Evolutionary conservation across 2,329 filamentous ascomycete genomes (phyloP).

Genomic region (Orbilia ellipsospora): DNA sequence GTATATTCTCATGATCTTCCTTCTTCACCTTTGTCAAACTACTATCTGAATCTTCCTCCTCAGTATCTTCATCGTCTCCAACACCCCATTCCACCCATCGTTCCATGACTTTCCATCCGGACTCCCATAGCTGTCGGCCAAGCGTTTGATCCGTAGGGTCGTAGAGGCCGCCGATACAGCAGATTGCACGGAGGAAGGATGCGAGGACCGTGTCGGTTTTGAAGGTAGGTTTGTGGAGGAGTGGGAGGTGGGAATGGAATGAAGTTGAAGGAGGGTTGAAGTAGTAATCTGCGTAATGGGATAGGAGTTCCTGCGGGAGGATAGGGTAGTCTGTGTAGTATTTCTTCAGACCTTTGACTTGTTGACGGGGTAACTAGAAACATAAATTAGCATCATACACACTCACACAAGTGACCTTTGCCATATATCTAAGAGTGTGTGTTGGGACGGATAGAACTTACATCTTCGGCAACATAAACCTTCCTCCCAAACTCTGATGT

Average conservation of each 20-base stretch:
- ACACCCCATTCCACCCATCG: slow-evolving; percentile 59
- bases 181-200: slow-evolving; percentile 58
- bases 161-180: slow-evolving; percentile 57
- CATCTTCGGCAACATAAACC: slow-evolving; percentile 54
- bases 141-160: slow-evolving; percentile 58
- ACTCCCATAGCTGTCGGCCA: slow-evolving; percentile 58
- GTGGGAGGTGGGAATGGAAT: slow-evolving; percentile 58
- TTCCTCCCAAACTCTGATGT: slow-evolving; percentile 53
- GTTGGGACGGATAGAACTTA: slow-evolving; percentile 11
- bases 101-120: slow-evolving; percentile 59
- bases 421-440: neutral
- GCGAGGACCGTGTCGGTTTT: slow-evolving; percentile 57
- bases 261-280: slow-evolving; percentile 57
- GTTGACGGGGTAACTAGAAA: slow-evolving; percentile 44
- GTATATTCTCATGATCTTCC: slow-evolving; percentile 44
- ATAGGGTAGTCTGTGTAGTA: slow-evolving; percentile 55
- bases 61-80: slow-evolving; percentile 55
- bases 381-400: neutral
- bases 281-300: slow-evolving; percentile 59
- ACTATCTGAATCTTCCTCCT: slow-evolving; percentile 54
- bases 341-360: slow-evolving; percentile 53
- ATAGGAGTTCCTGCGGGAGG: slow-evolving; percentile 57
- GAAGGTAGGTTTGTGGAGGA: slow-evolving; percentile 58
- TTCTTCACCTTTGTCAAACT: slow-evolving; percentile 45
- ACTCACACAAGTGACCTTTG: neutral